phyloP scores from a whole-genome alignment of 2,329 filamentous ascomycete genomes.

The Lachnellula suecica region DNA sequence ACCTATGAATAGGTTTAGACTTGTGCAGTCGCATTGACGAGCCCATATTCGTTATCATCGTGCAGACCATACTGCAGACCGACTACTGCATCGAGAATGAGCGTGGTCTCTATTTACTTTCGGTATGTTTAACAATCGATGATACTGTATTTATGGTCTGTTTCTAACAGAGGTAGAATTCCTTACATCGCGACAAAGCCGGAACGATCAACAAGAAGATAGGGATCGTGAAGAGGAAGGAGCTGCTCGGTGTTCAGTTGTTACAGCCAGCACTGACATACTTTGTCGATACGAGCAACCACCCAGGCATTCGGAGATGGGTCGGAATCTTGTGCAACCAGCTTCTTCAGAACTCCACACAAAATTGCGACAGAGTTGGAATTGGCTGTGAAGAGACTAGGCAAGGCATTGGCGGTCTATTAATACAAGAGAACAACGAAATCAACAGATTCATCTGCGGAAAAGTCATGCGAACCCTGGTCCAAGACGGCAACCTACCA shows the following conservation, averaged over 20 bases:
- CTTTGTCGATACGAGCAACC: slow-evolving; percentile 18
- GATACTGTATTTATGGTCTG: not conserved
- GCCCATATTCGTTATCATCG: slow-evolving; percentile 16
- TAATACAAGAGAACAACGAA: slow-evolving; percentile 26
- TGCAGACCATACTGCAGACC: slow-evolving; percentile 21
- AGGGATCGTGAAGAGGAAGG: slow-evolving; percentile 12
- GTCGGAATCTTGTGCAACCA: slow-evolving; percentile 29
- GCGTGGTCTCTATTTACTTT: slow-evolving; percentile 26
- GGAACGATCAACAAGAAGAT: not conserved
- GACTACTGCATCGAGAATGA: slow-evolving; percentile 21
- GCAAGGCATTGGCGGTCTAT: slow-evolving; percentile 19
- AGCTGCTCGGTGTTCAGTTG: slow-evolving; percentile 19
- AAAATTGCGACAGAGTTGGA: too few relatives aligned
- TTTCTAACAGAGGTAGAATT: slow-evolving; percentile 12
- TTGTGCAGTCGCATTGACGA: slow-evolving; percentile 22
- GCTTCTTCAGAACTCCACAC: not conserved
- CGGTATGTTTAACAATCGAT: slow-evolving; percentile 18
- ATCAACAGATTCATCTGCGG: slow-evolving; percentile 26
- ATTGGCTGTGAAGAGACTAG: slow-evolving; percentile 13
- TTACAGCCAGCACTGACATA: slow-evolving; percentile 17
- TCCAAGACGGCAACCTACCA: slow-evolving; percentile 12
- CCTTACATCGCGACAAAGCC: slow-evolving; percentile 11
- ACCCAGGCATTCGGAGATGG: slow-evolving; percentile 25
- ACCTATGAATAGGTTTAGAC: too few relatives aligned
- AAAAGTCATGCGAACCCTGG: slow-evolving; percentile 16